These are phyloP conservation scores for Calycina marina DNA, from an alignment of 2,329 filamentous ascomycete species.

Conservation along the genomic window DNA sequence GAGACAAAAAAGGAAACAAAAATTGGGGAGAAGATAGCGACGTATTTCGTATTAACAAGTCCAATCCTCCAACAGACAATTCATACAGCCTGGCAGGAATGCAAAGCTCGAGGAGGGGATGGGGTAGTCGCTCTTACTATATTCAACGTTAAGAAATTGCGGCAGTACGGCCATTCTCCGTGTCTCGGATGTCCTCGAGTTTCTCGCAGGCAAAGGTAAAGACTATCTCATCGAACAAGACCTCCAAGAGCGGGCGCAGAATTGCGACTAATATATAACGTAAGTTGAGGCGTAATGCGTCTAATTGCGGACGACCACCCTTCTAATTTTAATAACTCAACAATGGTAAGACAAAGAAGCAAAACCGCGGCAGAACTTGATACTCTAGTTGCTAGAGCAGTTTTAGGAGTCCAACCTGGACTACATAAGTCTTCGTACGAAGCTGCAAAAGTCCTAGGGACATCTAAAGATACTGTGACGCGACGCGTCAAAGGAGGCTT, in stretches of 20 bases:
- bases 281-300: too few relatives aligned
- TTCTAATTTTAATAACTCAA: too few relatives aligned
- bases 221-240: slow-evolving; percentile 2
- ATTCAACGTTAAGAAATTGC: slow-evolving; percentile 3
- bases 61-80: slow-evolving; percentile 2
- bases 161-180: slow-evolving; percentile 1
- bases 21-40: slow-evolving; percentile 2
- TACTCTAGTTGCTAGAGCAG: too few relatives aligned
- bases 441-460: too few relatives aligned
- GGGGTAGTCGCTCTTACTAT: slow-evolving; percentile 2
- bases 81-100: slow-evolving; percentile 1
- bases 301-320: too few relatives aligned
- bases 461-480: too few relatives aligned
- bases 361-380: too few relatives aligned
- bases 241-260: slow-evolving; percentile 2
- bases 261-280: slow-evolving; percentile 3
- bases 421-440: too few relatives aligned
- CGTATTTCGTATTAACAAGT: slow-evolving; percentile 2
- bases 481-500: too few relatives aligned
- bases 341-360: too few relatives aligned
- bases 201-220: slow-evolving; percentile 2
- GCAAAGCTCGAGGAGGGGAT: not conserved
- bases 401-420: too few relatives aligned
- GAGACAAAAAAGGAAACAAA: too few relatives aligned
- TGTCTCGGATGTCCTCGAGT: slow-evolving; percentile 2